Conservation (phyloP, 129 eudicot species). For the Helianthus tuberosus region DNA sequence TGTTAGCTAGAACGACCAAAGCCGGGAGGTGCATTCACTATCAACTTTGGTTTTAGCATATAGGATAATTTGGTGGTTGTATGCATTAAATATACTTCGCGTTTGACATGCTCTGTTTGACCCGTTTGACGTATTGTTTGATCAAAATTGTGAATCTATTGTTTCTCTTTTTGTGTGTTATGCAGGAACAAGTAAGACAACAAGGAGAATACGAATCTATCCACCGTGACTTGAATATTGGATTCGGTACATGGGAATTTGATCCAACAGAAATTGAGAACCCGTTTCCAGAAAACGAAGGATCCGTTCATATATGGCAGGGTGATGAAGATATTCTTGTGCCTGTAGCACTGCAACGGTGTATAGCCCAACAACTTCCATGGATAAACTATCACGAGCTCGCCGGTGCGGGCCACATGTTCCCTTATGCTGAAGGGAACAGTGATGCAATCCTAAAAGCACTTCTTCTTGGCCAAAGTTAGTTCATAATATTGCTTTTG, state of each 20-base stretch:
- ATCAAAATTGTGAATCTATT: too few relatives aligned
- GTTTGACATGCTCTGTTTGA: too few relatives aligned
- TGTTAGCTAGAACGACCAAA: too few relatives aligned
- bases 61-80: too few relatives aligned
- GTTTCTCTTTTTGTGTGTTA: not conserved
- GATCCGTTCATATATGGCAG: constrained; percentile 67
- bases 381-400: constrained; percentile 85
- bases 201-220: constrained; percentile 69
- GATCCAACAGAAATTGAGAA: constrained; percentile 71
- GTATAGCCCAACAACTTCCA: constrained; percentile 54
- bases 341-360: constrained; percentile 64
- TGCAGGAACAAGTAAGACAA: constrained; percentile 33
- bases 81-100: too few relatives aligned
- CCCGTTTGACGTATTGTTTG: not conserved
- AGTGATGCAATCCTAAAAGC: constrained; percentile 49
- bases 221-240: constrained; percentile 36
- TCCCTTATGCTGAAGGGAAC: constrained; percentile 61
- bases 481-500: not conserved
- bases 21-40: too few relatives aligned
- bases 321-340: constrained; percentile 77
- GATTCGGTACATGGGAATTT: constrained; percentile 61
- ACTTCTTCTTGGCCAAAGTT: constrained; percentile 40
- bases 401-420: constrained; percentile 73
- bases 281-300: constrained; percentile 63
- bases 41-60: too few relatives aligned